Conservation (phyloP, 2,329 filamentous ascomycete genomes). For the Colletotrichum tabaci region DNA sequence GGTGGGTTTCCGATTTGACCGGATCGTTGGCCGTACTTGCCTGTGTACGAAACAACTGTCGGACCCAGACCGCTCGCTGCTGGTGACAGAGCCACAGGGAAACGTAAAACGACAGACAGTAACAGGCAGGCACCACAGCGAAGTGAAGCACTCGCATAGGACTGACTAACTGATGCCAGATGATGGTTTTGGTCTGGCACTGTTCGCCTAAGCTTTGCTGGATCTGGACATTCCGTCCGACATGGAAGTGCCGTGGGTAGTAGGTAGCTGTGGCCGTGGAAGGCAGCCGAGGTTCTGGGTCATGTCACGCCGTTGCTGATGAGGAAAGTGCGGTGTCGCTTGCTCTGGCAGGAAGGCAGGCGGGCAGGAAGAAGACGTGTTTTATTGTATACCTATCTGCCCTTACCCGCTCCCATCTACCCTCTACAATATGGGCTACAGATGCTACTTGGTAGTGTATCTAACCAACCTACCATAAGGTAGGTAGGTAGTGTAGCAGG, state of each 20-base stretch:
- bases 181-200: constrained; percentile 16
- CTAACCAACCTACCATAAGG: too few species aligned
- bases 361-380: too few species aligned
- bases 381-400: too few species aligned
- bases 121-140: not conserved
- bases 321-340: too few species aligned
- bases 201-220: constrained; percentile 15
- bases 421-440: too few species aligned
- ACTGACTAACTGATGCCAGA: not conserved
- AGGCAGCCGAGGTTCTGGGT: not conserved
- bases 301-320: not conserved
- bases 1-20: constrained; percentile 25
- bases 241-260: not conserved
- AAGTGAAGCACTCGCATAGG: not conserved
- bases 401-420: too few species aligned
- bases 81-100: not conserved
- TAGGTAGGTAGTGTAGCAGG: too few species aligned
- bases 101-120: not conserved
- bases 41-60: not conserved
- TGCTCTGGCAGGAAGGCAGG: too few species aligned
- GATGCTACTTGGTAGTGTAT: too few species aligned
- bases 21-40: constrained; percentile 17
- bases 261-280: not conserved
- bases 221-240: constrained; percentile 1
- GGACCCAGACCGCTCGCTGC: not conserved